Evolutionary conservation across 495 filamentous ascomycete species (phyloP).

Genomic region (Collariella sp.): DNA sequence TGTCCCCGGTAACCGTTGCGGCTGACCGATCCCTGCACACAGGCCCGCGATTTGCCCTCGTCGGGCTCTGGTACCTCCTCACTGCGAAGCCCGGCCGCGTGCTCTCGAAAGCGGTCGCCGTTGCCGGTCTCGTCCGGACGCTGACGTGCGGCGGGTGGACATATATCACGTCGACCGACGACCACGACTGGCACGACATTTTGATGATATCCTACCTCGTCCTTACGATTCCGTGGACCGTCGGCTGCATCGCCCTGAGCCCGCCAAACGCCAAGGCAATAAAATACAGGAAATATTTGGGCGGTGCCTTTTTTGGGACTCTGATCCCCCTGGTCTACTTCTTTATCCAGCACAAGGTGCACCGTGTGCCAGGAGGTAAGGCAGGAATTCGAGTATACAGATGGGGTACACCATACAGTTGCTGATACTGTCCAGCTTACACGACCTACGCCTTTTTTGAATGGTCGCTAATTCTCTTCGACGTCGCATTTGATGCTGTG

Average conservation of each 20-base stretch:
- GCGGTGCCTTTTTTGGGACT: conserved; percentile 79
- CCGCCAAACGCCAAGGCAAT: conserved; percentile 77
- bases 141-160: conserved; percentile 98
- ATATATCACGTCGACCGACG: conserved; percentile 96
- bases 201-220: conserved; percentile 99
- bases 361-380: conserved; percentile 88
- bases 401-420: too few relatives aligned
- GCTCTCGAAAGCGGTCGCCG: conserved; percentile 74
- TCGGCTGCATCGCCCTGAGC: conserved; percentile 82
- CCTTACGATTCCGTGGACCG: conserved; percentile 89
- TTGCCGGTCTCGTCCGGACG: conserved; percentile 76
- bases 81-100: conserved; percentile 64
- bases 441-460: conserved; percentile 99
- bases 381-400: too few relatives aligned
- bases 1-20: too few relatives aligned
- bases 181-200: conserved; percentile 98
- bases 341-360: conserved; percentile 98
- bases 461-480: conserved; percentile 89
- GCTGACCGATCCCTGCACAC: background rate
- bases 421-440: conserved; percentile 57
- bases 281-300: conserved; percentile 82
- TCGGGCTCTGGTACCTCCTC: conserved; percentile 86
- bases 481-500: conserved; percentile 94
- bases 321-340: conserved; percentile 88
- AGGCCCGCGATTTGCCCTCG: conserved; percentile 87